Percentiles rank a stretch among this genome's conserved stretches.
Evolutionary conservation across 208 protist genomes (phyloP).

Genomic region (Leishmania guyanensis): DNA sequence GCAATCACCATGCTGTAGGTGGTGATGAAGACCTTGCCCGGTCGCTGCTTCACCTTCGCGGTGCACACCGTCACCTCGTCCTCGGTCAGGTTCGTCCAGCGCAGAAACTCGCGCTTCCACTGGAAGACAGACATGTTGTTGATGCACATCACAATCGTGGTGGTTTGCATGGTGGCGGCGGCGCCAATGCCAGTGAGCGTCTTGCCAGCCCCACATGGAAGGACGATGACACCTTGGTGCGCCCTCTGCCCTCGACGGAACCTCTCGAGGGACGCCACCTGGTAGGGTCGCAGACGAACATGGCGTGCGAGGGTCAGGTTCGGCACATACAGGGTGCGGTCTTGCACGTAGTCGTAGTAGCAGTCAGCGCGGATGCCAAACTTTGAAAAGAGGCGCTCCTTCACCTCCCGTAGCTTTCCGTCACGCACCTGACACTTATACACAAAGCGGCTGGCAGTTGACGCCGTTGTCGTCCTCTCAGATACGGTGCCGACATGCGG

Average conservation of each 20-base stretch:
- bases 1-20: constrained; percentile 99
- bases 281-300: constrained; percentile 83
- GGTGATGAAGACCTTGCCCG: constrained; percentile 96
- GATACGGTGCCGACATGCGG: neutral
- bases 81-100: constrained; percentile 88
- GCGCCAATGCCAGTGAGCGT: constrained; percentile 99
- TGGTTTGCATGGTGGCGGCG: constrained; percentile 93
- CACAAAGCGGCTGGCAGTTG: constrained; percentile 47
- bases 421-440: constrained; percentile 78
- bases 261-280: constrained; percentile 83
- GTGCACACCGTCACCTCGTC: constrained; percentile 84
- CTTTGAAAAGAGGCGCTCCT: constrained; percentile 68
- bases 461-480: neutral
- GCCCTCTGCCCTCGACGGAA: constrained; percentile 84
- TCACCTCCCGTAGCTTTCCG: constrained; percentile 75
- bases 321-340: constrained; percentile 60
- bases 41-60: constrained; percentile 79
- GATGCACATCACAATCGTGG: constrained; percentile 95
- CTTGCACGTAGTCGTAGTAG: constrained; percentile 87
- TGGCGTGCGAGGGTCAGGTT: constrained; percentile 58
- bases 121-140: constrained; percentile 97
- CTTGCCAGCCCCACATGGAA: constrained; percentile 99
- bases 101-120: constrained; percentile 95
- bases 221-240: constrained; percentile 97
- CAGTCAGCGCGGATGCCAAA: constrained; percentile 84